Evolutionary conservation across 192 early-diverging fungal species (phyloP).

Genomic region (Diversispora eburnea): DNA sequence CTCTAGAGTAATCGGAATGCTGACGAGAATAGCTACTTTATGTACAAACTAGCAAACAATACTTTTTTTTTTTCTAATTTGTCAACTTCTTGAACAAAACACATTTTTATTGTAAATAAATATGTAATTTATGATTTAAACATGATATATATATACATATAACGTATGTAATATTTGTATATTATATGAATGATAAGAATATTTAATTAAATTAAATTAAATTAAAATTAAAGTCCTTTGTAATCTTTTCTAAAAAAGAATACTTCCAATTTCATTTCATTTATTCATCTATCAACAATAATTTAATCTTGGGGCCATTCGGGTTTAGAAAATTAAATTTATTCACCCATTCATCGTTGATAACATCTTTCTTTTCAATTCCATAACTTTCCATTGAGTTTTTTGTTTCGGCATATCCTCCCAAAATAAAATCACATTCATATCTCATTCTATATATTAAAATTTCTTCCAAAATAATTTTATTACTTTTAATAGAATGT

Average conservation of each 20-base stretch:
- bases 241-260: too few species aligned
- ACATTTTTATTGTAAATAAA: too few species aligned
- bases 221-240: background rate
- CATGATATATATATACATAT: too few species aligned
- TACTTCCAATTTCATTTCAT: background rate
- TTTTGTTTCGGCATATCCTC: constrained; percentile 2
- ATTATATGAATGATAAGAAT: too few species aligned
- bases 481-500: background rate
- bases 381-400: background rate
- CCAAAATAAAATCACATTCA: constrained; percentile 21
- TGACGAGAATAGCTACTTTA: too few species aligned
- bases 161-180: too few species aligned
- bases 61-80: too few species aligned
- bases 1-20: too few species aligned
- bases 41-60: too few species aligned
- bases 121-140: too few species aligned
- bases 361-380: background rate
- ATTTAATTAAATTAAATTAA: background rate
- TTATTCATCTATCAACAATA: constrained; percentile 11
- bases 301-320: background rate
- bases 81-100: too few species aligned
- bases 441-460: constrained; percentile 1
- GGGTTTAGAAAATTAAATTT: background rate
- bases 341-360: background rate
- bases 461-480: background rate